Evolutionary conservation across 2,329 filamentous ascomycete genomes (phyloP).

Genomic region (Dactylellina cionopaga): DNA sequence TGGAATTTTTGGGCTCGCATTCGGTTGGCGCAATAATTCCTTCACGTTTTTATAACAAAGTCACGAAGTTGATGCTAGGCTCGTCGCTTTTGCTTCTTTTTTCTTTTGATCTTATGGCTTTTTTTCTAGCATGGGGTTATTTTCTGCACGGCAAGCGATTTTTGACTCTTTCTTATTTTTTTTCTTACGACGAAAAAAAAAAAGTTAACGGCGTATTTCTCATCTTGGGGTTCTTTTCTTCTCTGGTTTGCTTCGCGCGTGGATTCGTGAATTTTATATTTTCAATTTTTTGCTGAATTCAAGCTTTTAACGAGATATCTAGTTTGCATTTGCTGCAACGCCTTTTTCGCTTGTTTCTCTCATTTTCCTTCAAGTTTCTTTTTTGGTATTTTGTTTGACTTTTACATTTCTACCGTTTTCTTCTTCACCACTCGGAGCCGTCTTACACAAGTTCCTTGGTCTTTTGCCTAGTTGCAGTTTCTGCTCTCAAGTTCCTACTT

Average conservation of each 20-base stretch:
- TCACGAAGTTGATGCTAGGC: conserved; percentile 42
- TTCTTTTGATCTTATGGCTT: conserved; percentile 32
- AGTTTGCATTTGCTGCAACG: conserved; percentile 14
- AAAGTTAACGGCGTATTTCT: conserved; percentile 28
- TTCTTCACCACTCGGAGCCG: no score
- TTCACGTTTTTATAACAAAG: conserved; percentile 37
- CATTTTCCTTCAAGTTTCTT: neutral
- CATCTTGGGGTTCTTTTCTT: neutral
- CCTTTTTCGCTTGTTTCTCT: conserved; percentile 2
- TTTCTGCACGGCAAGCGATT: conserved; percentile 29
- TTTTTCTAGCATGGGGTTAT: conserved; percentile 21
- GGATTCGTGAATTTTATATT: neutral
- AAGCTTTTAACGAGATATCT: conserved; percentile 7
- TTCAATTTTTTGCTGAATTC: conserved; percentile 16
- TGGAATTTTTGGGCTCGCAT: conserved; percentile 32
- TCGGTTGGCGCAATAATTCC: conserved; percentile 52
- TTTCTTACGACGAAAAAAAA: conserved; percentile 33
- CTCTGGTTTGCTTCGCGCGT: no score
- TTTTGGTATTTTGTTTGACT: neutral
- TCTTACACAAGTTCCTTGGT: no score
- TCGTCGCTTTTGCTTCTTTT: conserved; percentile 36
- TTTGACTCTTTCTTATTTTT: conserved; percentile 3
- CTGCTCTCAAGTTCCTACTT: no score
- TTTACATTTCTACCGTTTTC: neutral
- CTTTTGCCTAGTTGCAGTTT: no score